Evolutionary conservation across 1,284 basidiomycete genomes (phyloP).

Genomic region (Tetrapyrgos nigripes): DNA sequence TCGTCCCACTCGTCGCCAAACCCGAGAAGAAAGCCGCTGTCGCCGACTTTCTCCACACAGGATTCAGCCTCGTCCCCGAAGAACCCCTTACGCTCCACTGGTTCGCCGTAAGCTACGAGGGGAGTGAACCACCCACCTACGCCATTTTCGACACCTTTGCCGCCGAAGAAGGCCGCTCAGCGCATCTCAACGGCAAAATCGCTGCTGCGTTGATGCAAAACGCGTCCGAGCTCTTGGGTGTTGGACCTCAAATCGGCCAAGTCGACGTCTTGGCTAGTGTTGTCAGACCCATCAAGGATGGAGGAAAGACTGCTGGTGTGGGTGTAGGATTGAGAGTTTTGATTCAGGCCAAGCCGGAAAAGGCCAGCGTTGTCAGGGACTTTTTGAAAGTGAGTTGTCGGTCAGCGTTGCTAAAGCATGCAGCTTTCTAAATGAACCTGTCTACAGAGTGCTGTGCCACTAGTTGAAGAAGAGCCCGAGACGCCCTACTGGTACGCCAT

Average conservation of each 20-base stretch:
- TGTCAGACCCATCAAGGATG: slow-evolving; percentile 23
- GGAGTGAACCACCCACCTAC: slow-evolving; percentile 30
- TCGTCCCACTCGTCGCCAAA: slow-evolving; percentile 45
- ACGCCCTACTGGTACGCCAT: slow-evolving; percentile 49
- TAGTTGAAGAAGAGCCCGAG: slow-evolving; percentile 41
- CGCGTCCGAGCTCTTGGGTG: slow-evolving; percentile 35
- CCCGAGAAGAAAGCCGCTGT: slow-evolving; percentile 35
- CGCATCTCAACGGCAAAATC: slow-evolving; percentile 44
- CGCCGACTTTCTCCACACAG: slow-evolving; percentile 37
- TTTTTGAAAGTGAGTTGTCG: slow-evolving; percentile 41
- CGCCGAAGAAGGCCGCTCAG: slow-evolving; percentile 37
- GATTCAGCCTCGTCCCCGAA: slow-evolving; percentile 35
- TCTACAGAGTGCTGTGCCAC: slow-evolving; percentile 37
- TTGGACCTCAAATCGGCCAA: slow-evolving; percentile 34
- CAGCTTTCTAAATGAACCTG: not conserved
- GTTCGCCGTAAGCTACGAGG: slow-evolving; percentile 43
- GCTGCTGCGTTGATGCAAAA: slow-evolving; percentile 42
- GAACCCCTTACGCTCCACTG: slow-evolving; percentile 49
- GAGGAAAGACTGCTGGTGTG: slow-evolving; percentile 34
- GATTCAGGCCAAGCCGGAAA: slow-evolving; percentile 42
- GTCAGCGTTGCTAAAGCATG: not conserved
- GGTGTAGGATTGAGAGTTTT: slow-evolving; percentile 41
- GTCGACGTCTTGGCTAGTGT: slow-evolving; percentile 42
- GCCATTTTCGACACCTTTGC: slow-evolving; percentile 50
- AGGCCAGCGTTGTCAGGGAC: slow-evolving; percentile 40